Evolutionary conservation across 805 yeast species (phyloP).

Genomic region (Schwanniomyces occidentalis): DNA sequence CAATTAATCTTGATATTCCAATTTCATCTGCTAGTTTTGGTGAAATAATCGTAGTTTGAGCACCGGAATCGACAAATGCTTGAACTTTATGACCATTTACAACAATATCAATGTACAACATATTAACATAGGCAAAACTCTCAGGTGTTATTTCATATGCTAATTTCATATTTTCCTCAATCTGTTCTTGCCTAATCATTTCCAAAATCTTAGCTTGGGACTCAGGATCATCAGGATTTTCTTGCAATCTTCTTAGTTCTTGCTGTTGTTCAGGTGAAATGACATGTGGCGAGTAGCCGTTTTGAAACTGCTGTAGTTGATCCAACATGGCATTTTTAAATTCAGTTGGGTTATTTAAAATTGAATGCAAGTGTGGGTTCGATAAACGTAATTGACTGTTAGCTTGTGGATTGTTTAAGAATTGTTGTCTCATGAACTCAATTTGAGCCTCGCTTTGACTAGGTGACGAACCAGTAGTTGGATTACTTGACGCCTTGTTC

Average conservation of each 20-base stretch:
- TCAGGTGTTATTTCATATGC: slow-evolving; percentile 93
- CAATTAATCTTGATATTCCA: slow-evolving; percentile 71
- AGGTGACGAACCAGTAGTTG: slow-evolving; percentile 9
- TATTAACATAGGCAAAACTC: slow-evolving; percentile 74
- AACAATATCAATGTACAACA: slow-evolving; percentile 78
- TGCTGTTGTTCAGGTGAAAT: slow-evolving; percentile 31
- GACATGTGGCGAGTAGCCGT: slow-evolving; percentile 22
- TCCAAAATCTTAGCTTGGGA: slow-evolving; percentile 67
- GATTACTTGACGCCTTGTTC: slow-evolving; percentile 12
- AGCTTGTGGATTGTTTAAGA: slow-evolving; percentile 41
- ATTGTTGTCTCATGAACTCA: slow-evolving; percentile 51
- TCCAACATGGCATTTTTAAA: slow-evolving; percentile 45
- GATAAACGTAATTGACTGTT: slow-evolving; percentile 33
- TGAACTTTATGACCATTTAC: slow-evolving; percentile 80
- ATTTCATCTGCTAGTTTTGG: slow-evolving; percentile 73
- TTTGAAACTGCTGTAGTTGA: slow-evolving; percentile 32
- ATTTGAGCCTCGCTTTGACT: slow-evolving; percentile 30
- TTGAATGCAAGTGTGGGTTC: slow-evolving; percentile 50
- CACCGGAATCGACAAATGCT: slow-evolving; percentile 97
- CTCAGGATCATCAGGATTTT: slow-evolving; percentile 70
- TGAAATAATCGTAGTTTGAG: slow-evolving; percentile 84
- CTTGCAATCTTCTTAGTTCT: slow-evolving; percentile 55
- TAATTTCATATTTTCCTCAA: slow-evolving; percentile 74
- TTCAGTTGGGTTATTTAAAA: slow-evolving; percentile 46
- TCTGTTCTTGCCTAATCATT: slow-evolving; percentile 64